phyloP scores from a whole-genome alignment of 176 grass and related monocot species.

The Eleusine indica region DNA sequence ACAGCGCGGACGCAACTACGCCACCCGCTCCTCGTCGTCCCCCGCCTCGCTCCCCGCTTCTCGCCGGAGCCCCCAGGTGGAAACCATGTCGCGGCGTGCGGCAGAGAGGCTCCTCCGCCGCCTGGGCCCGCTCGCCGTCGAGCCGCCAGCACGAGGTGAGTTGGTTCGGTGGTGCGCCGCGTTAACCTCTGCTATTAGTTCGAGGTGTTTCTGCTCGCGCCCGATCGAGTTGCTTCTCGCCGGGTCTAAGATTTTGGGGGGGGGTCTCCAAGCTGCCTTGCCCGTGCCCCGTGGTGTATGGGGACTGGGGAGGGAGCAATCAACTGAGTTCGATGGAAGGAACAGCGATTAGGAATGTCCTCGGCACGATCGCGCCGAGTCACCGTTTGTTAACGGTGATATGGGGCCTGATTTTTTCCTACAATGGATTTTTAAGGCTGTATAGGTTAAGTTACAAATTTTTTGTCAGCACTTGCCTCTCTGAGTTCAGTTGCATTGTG shows the following conservation, averaged over 20 bases:
- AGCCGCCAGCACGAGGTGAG: conserved; percentile 32
- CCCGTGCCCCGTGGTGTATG: neutral
- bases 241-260: neutral
- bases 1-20: neutral
- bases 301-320: neutral
- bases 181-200: neutral
- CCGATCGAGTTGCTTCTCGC: neutral
- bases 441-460: neutral
- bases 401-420: neutral
- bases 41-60: neutral
- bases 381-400: neutral
- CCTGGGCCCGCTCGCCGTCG: neutral
- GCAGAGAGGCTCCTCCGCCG: conserved; percentile 32
- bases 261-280: neutral
- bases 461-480: neutral
- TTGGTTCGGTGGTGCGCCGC: neutral
- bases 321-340: neutral
- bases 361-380: neutral
- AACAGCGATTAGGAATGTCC: neutral
- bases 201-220: neutral
- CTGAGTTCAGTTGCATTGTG: neutral
- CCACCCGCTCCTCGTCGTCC: neutral
- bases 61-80: neutral
- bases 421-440: neutral
- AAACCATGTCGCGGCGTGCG: conserved; percentile 22